Evolutionary conservation across 148 eudicot species (phyloP).

Genomic region (Chenopodium album): DNA sequence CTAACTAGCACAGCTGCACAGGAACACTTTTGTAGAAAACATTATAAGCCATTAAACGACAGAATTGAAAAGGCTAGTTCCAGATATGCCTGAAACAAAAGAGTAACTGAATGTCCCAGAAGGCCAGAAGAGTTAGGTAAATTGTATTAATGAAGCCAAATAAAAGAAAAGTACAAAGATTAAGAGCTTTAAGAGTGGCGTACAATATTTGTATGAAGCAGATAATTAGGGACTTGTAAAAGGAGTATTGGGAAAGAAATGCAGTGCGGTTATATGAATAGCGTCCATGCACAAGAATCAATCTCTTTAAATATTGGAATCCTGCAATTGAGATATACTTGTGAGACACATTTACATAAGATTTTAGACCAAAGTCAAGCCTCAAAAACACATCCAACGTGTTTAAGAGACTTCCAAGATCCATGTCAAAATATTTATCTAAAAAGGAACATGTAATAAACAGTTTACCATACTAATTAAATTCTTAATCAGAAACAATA

Average conservation of each 20-base stretch:
- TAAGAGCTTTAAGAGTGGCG: slow-evolving; percentile 30
- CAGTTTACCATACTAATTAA: too few relatives aligned
- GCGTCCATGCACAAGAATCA: slow-evolving; percentile 97
- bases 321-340: slow-evolving; percentile 50
- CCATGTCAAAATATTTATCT: too few relatives aligned
- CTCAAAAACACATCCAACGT: too few relatives aligned
- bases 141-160: slow-evolving; percentile 6
- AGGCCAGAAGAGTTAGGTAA: slow-evolving; percentile 38
- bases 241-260: slow-evolving; percentile 94
- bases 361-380: not conserved
- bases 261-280: slow-evolving; percentile 97
- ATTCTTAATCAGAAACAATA: too few relatives aligned
- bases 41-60: slow-evolving; percentile 97
- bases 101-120: slow-evolving; percentile 65
- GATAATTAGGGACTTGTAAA: slow-evolving; percentile 88
- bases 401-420: too few relatives aligned
- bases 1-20: slow-evolving; percentile 85
- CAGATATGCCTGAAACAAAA: slow-evolving; percentile 95
- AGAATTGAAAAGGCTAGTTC: slow-evolving; percentile 95
- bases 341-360: not conserved
- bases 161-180: not conserved
- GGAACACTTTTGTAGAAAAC: slow-evolving; percentile 98
- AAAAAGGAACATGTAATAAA: too few relatives aligned
- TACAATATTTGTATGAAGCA: slow-evolving; percentile 97
- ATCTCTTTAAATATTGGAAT: slow-evolving; percentile 82